Evolutionary conservation across 352 stramenopile genomes (phyloP), one percentile per base, ranked within the genome.

Genomic region (Globisporangium cystogenes): DNA sequence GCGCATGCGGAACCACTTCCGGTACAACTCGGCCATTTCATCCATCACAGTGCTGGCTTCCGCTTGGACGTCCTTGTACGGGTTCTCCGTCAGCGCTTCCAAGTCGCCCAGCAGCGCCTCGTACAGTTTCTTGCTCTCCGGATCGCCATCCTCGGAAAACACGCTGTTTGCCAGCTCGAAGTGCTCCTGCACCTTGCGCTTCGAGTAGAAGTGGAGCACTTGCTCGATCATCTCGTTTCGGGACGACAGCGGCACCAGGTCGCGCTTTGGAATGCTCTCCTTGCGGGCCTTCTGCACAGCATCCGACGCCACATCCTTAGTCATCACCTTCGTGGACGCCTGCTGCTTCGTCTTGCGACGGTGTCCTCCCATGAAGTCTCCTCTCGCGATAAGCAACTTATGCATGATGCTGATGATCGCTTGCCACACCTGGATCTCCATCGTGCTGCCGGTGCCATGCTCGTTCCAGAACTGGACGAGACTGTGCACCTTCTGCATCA

Each of bases 181-280:
- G 33, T 90, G 76, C 43, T 86, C 62, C 51, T 85, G 68, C 6
- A 82, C 60, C 42, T 85, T 85, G 27, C 78, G 61, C 47, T 70
- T 80, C 7, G 61, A 56, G 43, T 82, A 79, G 51, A 90, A 87
- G 51, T 86, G 76, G 20, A 78, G 55, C 27, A 83, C 64, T 18
- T 68, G 70, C 57, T 90, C 76, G n/a, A 82, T 69, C 66, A 86
- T 67, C 24, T 90, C 76, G 23, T 90, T 87, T 43, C 78, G 72
- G 29, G 76, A 87, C 6, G 72, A 62, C 3, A 86, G 59, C 20
- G 60, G 53, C 1, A 68, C 65, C 31, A 68, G 55, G 14, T 79
- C 59, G 7, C 48, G 36, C 36, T 44, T 48, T 15, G 48, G 21
- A 14, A 42, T 14, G 7, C 24, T 4, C 29, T 63, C 59, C 24